Evolutionary conservation across 495 filamentous ascomycete genomes (phyloP).

Genomic region (Thozetella sp.): DNA sequence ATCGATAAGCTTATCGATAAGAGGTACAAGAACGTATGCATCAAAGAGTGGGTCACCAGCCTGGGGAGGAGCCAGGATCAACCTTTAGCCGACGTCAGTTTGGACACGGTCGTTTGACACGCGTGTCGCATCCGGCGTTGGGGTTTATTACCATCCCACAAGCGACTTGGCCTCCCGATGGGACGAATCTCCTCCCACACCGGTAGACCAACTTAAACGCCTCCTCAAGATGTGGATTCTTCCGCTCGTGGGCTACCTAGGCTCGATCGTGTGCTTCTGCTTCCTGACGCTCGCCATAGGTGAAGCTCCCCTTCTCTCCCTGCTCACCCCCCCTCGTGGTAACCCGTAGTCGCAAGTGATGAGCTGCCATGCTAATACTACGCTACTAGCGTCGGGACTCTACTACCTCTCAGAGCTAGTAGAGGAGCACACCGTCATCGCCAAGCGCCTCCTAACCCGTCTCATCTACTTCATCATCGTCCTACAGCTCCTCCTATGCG

Average conservation of each 20-base stretch:
- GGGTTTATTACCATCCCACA: too few relatives aligned
- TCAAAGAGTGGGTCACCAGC: background rate
- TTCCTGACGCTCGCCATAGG: conserved; percentile 95
- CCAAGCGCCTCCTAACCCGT: conserved; percentile 78
- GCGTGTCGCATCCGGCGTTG: too few relatives aligned
- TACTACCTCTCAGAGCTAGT: conserved; percentile 98
- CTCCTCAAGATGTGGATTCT: conserved; percentile 80
- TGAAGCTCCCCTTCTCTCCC: conserved; percentile 33
- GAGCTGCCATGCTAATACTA: background rate
- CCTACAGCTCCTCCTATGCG: conserved; percentile 70
- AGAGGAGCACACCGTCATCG: conserved; percentile 93
- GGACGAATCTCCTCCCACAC: background rate
- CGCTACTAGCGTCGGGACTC: conserved; percentile 77
- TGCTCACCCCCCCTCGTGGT: background rate
- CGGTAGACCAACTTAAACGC: background rate
- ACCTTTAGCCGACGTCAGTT: conserved; percentile 6
- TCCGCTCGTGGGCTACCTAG: conserved; percentile 85
- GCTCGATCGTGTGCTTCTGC: conserved; percentile 83
- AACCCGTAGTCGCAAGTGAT: background rate
- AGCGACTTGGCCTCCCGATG: too few relatives aligned
- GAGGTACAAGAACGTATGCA: conserved; percentile 4
- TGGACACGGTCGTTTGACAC: background rate
- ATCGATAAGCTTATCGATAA: conserved; percentile 16
- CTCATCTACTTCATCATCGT: conserved; percentile 85
- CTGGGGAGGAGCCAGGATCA: conserved; percentile 6